These are phyloP conservation scores for Linum usitatissimum DNA, from an alignment of 345 rosid species.

Conservation along the genomic window DNA sequence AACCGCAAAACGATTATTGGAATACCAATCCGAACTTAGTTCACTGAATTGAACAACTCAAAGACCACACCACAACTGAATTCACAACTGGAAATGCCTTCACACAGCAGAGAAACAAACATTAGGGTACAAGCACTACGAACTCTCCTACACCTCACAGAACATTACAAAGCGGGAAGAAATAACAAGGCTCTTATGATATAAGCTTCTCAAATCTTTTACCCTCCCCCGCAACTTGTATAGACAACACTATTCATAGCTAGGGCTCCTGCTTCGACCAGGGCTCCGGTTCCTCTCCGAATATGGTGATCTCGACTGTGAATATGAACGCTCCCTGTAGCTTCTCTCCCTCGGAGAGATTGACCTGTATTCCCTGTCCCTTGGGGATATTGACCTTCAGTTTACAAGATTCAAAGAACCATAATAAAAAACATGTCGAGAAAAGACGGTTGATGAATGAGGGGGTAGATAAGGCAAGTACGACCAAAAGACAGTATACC, in stretches of 20 bases:
- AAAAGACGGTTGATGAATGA: neutral
- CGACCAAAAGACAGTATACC: conserved; percentile 18
- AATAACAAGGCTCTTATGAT: too few species aligned
- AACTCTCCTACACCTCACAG: neutral
- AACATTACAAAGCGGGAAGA: conserved; percentile 4
- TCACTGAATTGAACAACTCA: too few species aligned
- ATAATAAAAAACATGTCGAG: neutral
- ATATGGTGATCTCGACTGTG: conserved; percentile 50
- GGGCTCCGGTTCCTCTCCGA: conserved; percentile 35
- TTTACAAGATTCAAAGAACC: neutral
- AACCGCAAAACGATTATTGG: too few species aligned
- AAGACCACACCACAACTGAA: too few species aligned
- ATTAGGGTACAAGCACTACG: neutral
- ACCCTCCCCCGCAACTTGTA: too few species aligned
- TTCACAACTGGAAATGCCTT: too few species aligned
- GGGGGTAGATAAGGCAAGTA: neutral
- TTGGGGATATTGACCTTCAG: neutral
- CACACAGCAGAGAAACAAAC: too few species aligned
- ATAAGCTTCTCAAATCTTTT: too few species aligned
- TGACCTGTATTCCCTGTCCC: conserved; percentile 32
- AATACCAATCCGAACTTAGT: too few species aligned
- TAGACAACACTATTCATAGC: conserved; percentile 21
- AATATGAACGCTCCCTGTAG: conserved; percentile 40
- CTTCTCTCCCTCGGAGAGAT: conserved; percentile 46
- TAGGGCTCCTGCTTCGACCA: conserved; percentile 34